Percentiles rank a stretch among this genome's conserved stretches.
phyloP scores from a whole-genome alignment of 2,329 filamentous ascomycete genomes.

The Paraconiothyrium brasiliense region DNA sequence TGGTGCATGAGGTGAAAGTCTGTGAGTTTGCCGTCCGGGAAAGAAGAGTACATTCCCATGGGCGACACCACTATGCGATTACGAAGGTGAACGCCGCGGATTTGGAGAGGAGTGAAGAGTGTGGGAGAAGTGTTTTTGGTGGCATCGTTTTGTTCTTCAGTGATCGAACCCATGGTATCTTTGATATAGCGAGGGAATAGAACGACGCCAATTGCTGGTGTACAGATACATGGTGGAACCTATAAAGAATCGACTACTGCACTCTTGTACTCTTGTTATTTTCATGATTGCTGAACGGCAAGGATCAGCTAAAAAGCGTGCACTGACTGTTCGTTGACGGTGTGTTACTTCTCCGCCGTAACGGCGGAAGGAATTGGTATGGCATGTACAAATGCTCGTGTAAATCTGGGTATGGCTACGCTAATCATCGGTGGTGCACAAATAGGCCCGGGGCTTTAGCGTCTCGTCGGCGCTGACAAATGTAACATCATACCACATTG shows the following conservation, averaged over 20 bases:
- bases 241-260: neutral
- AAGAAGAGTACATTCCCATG: slow-evolving; percentile 31
- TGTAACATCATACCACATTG: neutral
- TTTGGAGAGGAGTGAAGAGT: slow-evolving; percentile 30
- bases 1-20: slow-evolving; percentile 31
- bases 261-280: neutral
- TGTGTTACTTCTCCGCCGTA: neutral
- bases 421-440: neutral
- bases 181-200: neutral
- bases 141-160: neutral
- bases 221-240: neutral
- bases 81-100: slow-evolving; percentile 25
- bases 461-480: slow-evolving; percentile 6
- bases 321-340: neutral
- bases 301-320: neutral
- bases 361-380: neutral
- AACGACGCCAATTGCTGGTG: too few species aligned
- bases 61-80: slow-evolving; percentile 34
- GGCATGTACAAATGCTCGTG: neutral
- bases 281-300: neutral
- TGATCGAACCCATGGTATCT: neutral
- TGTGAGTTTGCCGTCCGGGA: slow-evolving; percentile 30
- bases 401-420: neutral
- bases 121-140: neutral
- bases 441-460: neutral